These are phyloP conservation scores for Vigna hirtella DNA, from an alignment of 306 rosid species.

Conservation along the genomic window DNA sequence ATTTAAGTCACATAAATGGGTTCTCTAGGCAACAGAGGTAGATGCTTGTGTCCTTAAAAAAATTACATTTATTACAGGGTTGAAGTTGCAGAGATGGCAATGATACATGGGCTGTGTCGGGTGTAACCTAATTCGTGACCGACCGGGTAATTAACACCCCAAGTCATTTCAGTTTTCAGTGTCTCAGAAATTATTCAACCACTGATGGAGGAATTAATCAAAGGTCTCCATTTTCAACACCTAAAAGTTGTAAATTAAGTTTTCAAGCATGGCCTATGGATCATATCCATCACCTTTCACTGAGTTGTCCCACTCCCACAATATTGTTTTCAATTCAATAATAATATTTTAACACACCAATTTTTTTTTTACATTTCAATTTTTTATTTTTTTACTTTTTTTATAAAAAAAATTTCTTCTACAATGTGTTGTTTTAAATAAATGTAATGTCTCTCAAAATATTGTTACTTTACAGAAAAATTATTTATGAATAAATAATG, in stretches of 20 bases:
- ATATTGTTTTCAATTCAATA: conserved; percentile 36
- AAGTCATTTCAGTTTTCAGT: conserved; percentile 47
- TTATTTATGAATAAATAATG: conserved; percentile 32
- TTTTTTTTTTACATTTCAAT: too few relatives aligned
- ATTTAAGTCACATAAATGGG: conserved; percentile 31
- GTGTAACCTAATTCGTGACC: conserved; percentile 40
- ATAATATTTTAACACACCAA: too few relatives aligned
- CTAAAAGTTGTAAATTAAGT: conserved; percentile 44
- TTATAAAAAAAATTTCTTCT: too few relatives aligned
- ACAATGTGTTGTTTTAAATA: too few relatives aligned
- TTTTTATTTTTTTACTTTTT: too few relatives aligned
- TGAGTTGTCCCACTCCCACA: conserved; percentile 30
- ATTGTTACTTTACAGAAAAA: neutral
- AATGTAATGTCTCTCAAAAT: too few relatives aligned
- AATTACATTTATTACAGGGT: conserved; percentile 2
- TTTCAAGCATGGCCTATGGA: conserved; percentile 38
- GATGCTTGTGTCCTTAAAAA: conserved; percentile 37
- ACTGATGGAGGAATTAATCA: conserved; percentile 36
- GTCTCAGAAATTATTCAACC: conserved; percentile 48
- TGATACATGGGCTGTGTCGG: conserved; percentile 34
- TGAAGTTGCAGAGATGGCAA: too few relatives aligned
- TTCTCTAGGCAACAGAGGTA: conserved; percentile 18
- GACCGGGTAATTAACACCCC: conserved; percentile 38
- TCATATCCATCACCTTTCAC: conserved; percentile 35
- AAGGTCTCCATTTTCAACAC: conserved; percentile 49